A percentile compares a stretch with the other conserved stretches of the same genome.
These are phyloP conservation scores for Taphrina populina DNA, from an alignment of 1,139 yeast genomes.

Conservation along the genomic window DNA sequence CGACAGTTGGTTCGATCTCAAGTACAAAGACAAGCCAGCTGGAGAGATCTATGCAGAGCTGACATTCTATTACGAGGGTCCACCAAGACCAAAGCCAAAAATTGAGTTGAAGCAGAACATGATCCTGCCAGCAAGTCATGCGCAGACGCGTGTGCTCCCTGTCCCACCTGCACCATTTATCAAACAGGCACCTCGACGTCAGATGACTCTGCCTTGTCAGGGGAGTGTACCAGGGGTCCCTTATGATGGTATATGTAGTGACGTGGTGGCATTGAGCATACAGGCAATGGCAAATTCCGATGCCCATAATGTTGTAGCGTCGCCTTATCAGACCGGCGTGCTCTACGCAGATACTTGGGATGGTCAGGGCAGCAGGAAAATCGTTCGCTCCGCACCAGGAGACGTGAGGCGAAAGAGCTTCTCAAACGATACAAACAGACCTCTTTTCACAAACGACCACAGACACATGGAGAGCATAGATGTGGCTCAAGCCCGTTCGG, in stretches of 20 bases:
- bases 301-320: conserved; percentile 1
- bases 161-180: background rate
- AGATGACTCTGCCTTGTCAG: background rate
- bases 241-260: too few species aligned
- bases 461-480: too few species aligned
- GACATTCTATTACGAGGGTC: conserved; percentile 78
- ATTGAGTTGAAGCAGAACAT: background rate
- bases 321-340: conserved; percentile 11
- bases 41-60: conserved; percentile 87
- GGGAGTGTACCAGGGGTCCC: background rate
- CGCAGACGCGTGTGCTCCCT: background rate
- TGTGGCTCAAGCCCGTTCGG: background rate
- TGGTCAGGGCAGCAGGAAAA: conserved; percentile 6
- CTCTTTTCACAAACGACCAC: background rate
- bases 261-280: too few species aligned
- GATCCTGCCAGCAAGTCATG: background rate
- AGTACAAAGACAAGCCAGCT: conserved; percentile 70
- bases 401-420: conserved; percentile 20
- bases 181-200: background rate
- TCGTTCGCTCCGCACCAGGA: conserved; percentile 7
- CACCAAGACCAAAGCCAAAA: conserved; percentile 34
- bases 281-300: background rate
- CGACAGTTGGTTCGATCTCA: conserved; percentile 80
- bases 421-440: background rate
- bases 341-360: conserved; percentile 30